Evolutionary conservation across 73 alveolate species (phyloP).

Genomic region (Tetrahymena elliotti): DNA sequence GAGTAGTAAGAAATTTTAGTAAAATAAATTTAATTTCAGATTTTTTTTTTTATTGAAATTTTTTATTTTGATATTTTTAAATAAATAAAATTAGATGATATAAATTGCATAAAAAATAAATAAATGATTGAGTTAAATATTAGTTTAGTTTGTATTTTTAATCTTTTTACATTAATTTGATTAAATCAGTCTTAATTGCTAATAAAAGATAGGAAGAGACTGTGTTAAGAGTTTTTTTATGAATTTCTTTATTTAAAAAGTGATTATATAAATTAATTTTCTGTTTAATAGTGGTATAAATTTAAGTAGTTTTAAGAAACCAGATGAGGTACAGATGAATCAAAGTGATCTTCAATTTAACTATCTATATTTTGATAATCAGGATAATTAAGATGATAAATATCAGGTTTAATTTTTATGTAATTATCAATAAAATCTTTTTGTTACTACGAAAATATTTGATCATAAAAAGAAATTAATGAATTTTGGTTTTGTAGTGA

Average conservation of each 20-base stretch:
- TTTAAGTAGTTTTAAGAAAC: not conserved
- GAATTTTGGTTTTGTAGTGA: not conserved
- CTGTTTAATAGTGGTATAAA: not conserved
- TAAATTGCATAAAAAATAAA: too few relatives aligned
- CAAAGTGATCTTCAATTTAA: not conserved
- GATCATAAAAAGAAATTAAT: not conserved
- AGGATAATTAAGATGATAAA: not conserved
- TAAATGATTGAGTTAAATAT: too few relatives aligned
- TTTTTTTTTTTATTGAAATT: too few relatives aligned
- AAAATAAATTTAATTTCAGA: too few relatives aligned
- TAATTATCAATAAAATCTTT: not conserved
- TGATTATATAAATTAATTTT: not conserved
- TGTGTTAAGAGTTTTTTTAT: not conserved
- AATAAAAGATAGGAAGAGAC: not conserved
- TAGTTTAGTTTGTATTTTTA: too few relatives aligned
- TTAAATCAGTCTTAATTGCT: not conserved
- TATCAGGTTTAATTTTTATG: not conserved
- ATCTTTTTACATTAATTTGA: not conserved
- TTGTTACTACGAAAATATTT: not conserved
- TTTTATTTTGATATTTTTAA: too few relatives aligned
- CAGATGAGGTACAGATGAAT: not conserved
- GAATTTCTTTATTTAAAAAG: not conserved
- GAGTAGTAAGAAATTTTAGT: too few relatives aligned
- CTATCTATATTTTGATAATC: too few relatives aligned
- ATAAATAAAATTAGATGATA: too few relatives aligned